phyloP scores from a whole-genome alignment of 768 basidiomycete species.

The Suillus spraguei region DNA sequence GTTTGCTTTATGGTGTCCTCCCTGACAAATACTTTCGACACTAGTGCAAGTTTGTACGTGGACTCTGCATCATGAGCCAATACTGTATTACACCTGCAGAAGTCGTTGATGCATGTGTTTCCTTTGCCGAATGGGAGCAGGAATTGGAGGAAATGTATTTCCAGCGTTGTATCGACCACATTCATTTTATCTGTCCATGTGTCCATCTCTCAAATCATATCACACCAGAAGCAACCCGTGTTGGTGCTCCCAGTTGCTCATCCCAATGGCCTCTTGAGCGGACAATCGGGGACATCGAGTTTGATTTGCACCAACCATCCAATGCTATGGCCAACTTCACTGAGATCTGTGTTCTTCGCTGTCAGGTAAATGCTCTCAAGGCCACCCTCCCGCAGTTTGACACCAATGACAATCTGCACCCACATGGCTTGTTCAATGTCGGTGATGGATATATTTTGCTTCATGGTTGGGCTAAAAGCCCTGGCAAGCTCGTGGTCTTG shows the following conservation, averaged over 20 bases:
- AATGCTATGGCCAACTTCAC: conserved; percentile 31
- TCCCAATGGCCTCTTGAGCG: background rate
- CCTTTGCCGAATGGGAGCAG: conserved; percentile 24
- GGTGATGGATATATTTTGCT: conserved; percentile 1
- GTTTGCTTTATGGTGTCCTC: too few relatives aligned
- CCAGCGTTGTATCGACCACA: conserved; percentile 20
- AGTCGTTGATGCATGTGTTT: background rate
- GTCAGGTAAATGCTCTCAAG: conserved; percentile 23
- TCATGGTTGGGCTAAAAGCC: background rate
- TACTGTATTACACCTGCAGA: conserved; percentile 14
- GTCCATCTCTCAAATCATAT: conserved; percentile 14
- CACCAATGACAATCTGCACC: background rate
- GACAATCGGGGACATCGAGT: background rate
- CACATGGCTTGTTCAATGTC: background rate
- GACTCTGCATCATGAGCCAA: conserved; percentile 26
- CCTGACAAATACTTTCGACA: background rate
- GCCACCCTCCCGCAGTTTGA: conserved; percentile 19
- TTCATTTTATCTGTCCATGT: conserved; percentile 32
- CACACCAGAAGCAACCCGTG: background rate
- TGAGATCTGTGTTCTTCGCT: conserved; percentile 17
- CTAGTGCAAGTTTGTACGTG: conserved; percentile 25
- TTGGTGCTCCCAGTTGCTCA: background rate
- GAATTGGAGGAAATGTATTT: conserved; percentile 33
- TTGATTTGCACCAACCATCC: conserved; percentile 17
- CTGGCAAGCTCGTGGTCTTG: background rate